These are phyloP conservation scores for Tritrichomonas foetus DNA, from an alignment of 208 protist genomes.

Conservation along the genomic window DNA sequence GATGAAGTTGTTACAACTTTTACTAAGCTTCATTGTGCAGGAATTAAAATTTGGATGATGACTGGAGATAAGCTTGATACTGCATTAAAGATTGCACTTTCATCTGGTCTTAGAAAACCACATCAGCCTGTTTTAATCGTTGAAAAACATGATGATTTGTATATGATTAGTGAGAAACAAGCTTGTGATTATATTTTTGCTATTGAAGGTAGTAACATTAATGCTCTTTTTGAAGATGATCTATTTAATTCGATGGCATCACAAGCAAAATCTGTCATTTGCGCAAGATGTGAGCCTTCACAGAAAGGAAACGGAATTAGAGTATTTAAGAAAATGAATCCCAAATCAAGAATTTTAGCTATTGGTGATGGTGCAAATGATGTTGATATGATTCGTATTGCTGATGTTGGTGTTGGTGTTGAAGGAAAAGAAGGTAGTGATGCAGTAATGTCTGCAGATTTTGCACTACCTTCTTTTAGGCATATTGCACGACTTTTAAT, in stretches of 20 bases:
- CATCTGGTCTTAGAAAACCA: not conserved
- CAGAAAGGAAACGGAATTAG: not conserved
- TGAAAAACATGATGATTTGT: not conserved
- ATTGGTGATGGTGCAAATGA: slow-evolving; percentile 98
- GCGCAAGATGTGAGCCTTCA: not conserved
- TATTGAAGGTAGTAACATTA: not conserved
- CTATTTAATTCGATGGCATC: not conserved
- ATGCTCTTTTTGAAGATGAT: not conserved
- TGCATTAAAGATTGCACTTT: slow-evolving; percentile 70
- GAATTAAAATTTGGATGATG: slow-evolving; percentile 87
- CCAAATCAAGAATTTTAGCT: slow-evolving; percentile 52
- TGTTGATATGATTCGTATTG: slow-evolving; percentile 83
- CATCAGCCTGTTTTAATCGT: not conserved
- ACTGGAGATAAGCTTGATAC: slow-evolving; percentile 97
- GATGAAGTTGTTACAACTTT: slow-evolving; percentile 72
- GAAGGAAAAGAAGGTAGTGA: slow-evolving; percentile 6
- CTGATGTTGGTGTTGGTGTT: slow-evolving; percentile 83
- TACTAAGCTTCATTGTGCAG: slow-evolving; percentile 56
- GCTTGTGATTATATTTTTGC: not conserved
- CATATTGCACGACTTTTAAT: not conserved
- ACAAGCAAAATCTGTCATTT: not conserved
- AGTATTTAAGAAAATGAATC: not conserved
- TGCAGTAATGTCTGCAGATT: not conserved
- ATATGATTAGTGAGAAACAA: too few relatives aligned
- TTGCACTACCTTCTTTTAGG: not conserved